Percentiles rank a stretch among this genome's conserved stretches.
Conservation (phyloP, 1,139 yeast genomes). For the Schwanniomyces etchellsii region DNA sequence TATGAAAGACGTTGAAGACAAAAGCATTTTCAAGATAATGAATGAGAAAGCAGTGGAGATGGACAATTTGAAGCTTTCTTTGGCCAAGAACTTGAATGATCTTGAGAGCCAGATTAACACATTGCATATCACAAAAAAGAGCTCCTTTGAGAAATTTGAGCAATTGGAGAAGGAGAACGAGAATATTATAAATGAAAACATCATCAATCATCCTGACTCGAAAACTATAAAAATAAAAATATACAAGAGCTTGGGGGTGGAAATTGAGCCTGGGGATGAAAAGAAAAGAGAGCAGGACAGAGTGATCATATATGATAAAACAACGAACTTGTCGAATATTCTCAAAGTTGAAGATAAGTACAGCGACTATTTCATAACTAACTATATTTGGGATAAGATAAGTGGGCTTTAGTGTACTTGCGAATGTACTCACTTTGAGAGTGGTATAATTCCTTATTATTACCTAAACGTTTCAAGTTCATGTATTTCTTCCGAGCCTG, state of each 20-base stretch:
- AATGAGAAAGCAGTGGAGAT: conserved; percentile 26
- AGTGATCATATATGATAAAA: conserved; percentile 48
- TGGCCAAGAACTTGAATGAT: conserved; percentile 55
- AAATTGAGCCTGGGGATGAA: conserved; percentile 20
- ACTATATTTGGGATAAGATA: conserved; percentile 63
- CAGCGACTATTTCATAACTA: conserved; percentile 59
- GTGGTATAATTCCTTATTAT: no score
- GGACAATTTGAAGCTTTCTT: conserved; percentile 46
- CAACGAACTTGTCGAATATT: conserved; percentile 42
- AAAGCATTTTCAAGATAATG: conserved; percentile 23
- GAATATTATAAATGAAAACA: conserved; percentile 18
- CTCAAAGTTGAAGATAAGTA: conserved; percentile 55
- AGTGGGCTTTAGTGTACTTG: no score
- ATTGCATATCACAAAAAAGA: conserved; percentile 37
- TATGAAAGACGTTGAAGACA: conserved; percentile 7
- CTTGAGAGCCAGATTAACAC: conserved; percentile 48
- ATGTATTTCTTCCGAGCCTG: no score
- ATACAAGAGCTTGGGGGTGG: conserved; percentile 40
- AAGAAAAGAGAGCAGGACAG: conserved; percentile 9
- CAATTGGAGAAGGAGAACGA: conserved; percentile 17
- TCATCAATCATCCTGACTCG: conserved; percentile 24
- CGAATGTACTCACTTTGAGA: no score
- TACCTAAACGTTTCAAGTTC: no score
- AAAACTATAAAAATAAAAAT: conserved; percentile 37
- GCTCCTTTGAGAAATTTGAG: conserved; percentile 27